Conservation (phyloP, 805 yeast species). For the Starmera dryadoides region DNA sequence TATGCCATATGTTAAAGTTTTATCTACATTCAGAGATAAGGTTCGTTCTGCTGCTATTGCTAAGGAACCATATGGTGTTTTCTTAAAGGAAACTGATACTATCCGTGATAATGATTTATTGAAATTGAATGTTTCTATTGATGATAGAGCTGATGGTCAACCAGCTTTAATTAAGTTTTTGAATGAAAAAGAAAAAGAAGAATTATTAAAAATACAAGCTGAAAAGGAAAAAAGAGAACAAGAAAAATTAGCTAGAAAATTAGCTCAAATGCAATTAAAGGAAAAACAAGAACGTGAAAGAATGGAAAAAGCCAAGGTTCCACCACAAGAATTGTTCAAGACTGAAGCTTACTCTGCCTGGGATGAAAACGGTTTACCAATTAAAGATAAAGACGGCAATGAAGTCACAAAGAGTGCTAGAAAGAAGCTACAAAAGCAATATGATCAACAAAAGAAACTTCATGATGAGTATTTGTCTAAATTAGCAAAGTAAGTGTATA, state of each 20-base stretch:
- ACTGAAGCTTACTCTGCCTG: slow-evolving; percentile 59
- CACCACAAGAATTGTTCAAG: slow-evolving; percentile 71
- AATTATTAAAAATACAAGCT: slow-evolving; percentile 47
- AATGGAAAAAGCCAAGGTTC: slow-evolving; percentile 55
- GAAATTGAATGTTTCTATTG: slow-evolving; percentile 74
- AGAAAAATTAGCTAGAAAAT: slow-evolving; percentile 52
- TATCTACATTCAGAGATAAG: slow-evolving; percentile 75
- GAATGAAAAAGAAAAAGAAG: slow-evolving; percentile 59
- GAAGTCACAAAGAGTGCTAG: slow-evolving; percentile 78
- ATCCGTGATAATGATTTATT: slow-evolving; percentile 68
- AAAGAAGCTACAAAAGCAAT: slow-evolving; percentile 76
- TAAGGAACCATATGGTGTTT: slow-evolving; percentile 38
- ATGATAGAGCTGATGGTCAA: slow-evolving; percentile 74
- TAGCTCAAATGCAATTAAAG: slow-evolving; percentile 44
- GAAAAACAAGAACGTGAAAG: slow-evolving; percentile 61
- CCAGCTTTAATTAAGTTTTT: slow-evolving; percentile 83
- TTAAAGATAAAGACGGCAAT: slow-evolving; percentile 67
- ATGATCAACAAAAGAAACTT: slow-evolving; percentile 75
- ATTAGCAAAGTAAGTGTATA: too few relatives aligned
- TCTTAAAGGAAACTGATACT: slow-evolving; percentile 66
- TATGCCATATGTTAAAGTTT: slow-evolving; percentile 72
- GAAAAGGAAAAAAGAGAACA: slow-evolving; percentile 48
- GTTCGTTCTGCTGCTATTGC: slow-evolving; percentile 72
- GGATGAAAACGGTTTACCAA: slow-evolving; percentile 84
- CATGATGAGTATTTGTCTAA: slow-evolving; percentile 49